phyloP scores from a whole-genome alignment of 495 filamentous ascomycete genomes.

The Bathelium albidoporum region DNA sequence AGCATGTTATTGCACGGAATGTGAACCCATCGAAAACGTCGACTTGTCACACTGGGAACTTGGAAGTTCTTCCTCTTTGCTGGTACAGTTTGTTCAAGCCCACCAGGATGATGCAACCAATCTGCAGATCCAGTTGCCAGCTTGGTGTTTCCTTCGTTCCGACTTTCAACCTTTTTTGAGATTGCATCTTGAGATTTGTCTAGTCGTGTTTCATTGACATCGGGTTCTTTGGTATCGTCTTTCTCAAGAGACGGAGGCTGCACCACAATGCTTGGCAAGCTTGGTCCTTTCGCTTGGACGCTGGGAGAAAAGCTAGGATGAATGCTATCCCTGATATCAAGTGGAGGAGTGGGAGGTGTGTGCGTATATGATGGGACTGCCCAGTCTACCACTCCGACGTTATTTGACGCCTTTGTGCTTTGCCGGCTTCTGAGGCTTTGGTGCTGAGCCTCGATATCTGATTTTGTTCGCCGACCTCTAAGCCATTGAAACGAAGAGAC shows the following conservation, averaged over 20 bases:
- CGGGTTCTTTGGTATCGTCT: not conserved
- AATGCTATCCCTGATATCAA: not conserved
- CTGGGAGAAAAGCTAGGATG: not conserved
- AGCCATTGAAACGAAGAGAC: not conserved
- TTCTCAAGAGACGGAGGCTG: not conserved
- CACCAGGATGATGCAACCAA: not conserved
- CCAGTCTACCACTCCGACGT: not conserved
- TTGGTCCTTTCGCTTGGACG: not conserved
- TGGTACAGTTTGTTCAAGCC: not conserved
- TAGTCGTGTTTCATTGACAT: not conserved
- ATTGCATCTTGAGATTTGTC: not conserved
- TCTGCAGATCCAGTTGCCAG: not conserved
- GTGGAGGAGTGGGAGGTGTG: not conserved
- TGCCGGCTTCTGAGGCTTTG: not conserved
- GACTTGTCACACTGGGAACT: not conserved
- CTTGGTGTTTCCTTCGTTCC: not conserved
- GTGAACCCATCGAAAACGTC: not conserved
- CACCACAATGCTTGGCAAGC: not conserved
- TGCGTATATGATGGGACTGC: not conserved
- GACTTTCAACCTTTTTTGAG: not conserved
- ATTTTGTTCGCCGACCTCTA: not conserved
- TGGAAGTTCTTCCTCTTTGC: not conserved
- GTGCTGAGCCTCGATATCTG: not conserved
- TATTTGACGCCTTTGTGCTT: not conserved
- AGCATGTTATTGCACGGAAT: constrained; percentile 3